Base-by-base conservation (phyloP, 768 basidiomycete genomes). In the Hirschioporus abietinus region DNA sequence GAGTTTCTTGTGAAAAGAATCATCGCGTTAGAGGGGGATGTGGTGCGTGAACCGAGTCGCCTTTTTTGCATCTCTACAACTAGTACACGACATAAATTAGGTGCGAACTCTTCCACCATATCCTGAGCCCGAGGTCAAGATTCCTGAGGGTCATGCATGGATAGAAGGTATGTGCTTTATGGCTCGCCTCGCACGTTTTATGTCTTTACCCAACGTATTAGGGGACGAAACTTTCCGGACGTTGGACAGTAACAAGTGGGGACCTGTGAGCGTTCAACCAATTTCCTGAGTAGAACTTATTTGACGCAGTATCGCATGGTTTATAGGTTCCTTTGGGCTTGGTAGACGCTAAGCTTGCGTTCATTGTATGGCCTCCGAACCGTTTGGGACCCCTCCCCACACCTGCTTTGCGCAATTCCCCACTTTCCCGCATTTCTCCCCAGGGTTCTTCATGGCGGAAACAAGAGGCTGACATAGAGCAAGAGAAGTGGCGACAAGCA, bases 231-330 rank as follows among this genome's bases (percentile, higher is more conserved):
- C 83, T 5, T 88, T 87, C 70, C 81, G 84, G 66, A 89, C 86
- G 9, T 81, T 87, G 64, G 91, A 91, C 71, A 91, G 89, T 77
- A 91, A 91, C 73, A 74, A 78, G 0, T 90, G 89, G 74, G 90
- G 91, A 7, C 87, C 90, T 9, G 89, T 90, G 72, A 67, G 82
- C 76, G 65, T 60, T 52, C 20, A 20, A 52, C 20, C 1, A 20
- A 52, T 52, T 5, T 15, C 42, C 12, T 52, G 42, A 10, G 35
- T 71, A 7, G n/a, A 42, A n/a, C n/a, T n/a, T n/a, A 17, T 36
- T 34, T 18, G 18, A 7, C 23, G 15, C 60, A 25, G 9, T 12
- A 61, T 25, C 60, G 4, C 60, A 25, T 34, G 60, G 3, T 18
- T 24, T 15, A 61, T 34, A 76, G 76, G 72, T 78, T 10, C 72